Evolutionary conservation across 306 rosid genomes (phyloP).

Genomic region (Trifolium pratense): DNA sequence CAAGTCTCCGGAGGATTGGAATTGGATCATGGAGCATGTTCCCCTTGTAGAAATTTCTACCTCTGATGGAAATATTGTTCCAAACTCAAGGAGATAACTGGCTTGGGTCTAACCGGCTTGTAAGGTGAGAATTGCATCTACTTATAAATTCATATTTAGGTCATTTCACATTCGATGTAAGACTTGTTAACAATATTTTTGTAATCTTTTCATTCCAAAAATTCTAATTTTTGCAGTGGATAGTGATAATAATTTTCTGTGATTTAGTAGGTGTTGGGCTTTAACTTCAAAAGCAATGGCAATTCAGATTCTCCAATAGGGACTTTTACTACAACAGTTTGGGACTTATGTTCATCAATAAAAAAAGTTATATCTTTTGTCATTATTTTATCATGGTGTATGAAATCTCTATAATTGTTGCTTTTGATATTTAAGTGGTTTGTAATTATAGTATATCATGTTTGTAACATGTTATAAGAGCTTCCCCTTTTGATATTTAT

Average conservation of each 20-base stretch:
- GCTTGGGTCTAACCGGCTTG: too few relatives aligned
- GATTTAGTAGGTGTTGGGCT: not conserved
- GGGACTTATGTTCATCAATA: not conserved
- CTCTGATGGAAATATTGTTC: not conserved
- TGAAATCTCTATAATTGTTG: too few relatives aligned
- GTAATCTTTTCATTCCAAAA: not conserved
- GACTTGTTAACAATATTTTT: not conserved
- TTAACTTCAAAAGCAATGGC: not conserved
- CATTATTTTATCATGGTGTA: too few relatives aligned
- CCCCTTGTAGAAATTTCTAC: not conserved
- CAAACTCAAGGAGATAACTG: not conserved
- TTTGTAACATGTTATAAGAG: too few relatives aligned
- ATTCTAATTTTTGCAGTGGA: not conserved
- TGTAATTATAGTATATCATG: too few relatives aligned
- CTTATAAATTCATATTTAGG: not conserved
- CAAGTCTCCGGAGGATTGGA: not conserved
- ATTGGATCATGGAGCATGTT: not conserved
- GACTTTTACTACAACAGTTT: not conserved
- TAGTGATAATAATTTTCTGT: not conserved
- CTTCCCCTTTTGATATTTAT: too few relatives aligned
- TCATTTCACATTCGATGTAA: not conserved
- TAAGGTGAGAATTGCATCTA: too few relatives aligned
- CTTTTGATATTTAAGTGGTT: too few relatives aligned
- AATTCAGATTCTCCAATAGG: not conserved
- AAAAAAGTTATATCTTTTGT: not conserved